Percentiles rank a stretch among this genome's conserved stretches.
phyloP scores from a whole-genome alignment of 176 grass and related monocot species.

The Ananas comosus region DNA sequence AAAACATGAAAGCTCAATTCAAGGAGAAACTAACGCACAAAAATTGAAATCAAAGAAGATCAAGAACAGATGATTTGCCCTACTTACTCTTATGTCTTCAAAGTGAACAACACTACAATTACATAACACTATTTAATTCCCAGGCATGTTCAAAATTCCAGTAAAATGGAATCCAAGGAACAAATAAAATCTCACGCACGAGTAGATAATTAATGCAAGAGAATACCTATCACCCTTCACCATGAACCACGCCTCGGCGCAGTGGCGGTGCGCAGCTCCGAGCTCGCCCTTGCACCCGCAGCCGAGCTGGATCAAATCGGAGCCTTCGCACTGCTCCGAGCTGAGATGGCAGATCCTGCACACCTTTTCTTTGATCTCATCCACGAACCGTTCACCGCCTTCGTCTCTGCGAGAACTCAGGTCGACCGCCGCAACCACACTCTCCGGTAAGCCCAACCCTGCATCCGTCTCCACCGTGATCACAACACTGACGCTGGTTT shows the following conservation, averaged over 20 bases:
- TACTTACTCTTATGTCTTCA: too few relatives aligned
- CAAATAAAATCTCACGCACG: too few relatives aligned
- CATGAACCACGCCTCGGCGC: slow-evolving; percentile 13
- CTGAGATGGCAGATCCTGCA: slow-evolving; percentile 18
- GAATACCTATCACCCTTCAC: slow-evolving; percentile 14
- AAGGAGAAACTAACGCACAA: too few relatives aligned
- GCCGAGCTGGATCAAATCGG: slow-evolving; percentile 8
- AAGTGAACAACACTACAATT: too few relatives aligned
- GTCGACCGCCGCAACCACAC: not conserved
- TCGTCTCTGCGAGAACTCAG: not conserved
- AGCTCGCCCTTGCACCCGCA: slow-evolving; percentile 18
- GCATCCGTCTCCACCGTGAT: not conserved
- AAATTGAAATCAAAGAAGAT: too few relatives aligned
- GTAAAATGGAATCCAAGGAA: not conserved
- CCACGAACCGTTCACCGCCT: not conserved
- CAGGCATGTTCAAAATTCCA: not conserved
- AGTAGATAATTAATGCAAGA: not conserved
- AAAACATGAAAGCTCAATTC: too few relatives aligned
- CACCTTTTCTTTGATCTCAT: not conserved
- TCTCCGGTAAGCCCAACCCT: not conserved
- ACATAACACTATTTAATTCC: not conserved
- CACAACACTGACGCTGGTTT: not conserved
- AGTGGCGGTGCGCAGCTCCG: slow-evolving; percentile 2
- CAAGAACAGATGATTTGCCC: too few relatives aligned
- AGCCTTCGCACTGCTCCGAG: not conserved